Percentiles rank a stretch among this genome's conserved stretches.
These are phyloP conservation scores for Xylariaceae sp. DNA, from an alignment of 2,329 filamentous ascomycete species.

Conservation along the genomic window DNA sequence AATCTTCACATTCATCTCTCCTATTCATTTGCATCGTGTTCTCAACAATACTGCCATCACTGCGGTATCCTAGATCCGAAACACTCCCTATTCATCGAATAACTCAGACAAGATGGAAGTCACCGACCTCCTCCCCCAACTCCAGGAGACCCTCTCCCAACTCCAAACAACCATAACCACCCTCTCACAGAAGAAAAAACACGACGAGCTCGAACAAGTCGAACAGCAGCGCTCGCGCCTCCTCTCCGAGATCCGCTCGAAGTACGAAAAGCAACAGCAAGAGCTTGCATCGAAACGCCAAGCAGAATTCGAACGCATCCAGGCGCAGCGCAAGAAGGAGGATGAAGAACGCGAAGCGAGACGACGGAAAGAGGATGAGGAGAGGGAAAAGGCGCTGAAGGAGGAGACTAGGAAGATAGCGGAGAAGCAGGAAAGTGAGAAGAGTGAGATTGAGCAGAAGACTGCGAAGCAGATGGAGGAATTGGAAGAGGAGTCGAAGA, in stretches of 20 bases:
- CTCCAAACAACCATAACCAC: constrained; percentile 36
- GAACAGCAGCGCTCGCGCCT: constrained; percentile 35
- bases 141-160: constrained; percentile 39
- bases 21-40: too few relatives aligned
- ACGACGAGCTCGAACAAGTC: constrained; percentile 36
- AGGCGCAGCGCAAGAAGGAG: constrained; percentile 35
- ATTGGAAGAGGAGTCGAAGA: constrained; percentile 32
- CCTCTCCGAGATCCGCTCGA: constrained; percentile 30
- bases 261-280: constrained; percentile 32
- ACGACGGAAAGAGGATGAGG: constrained; percentile 36
- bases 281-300: constrained; percentile 29
- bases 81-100: too few relatives aligned
- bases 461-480: constrained; percentile 33
- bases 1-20: too few relatives aligned
- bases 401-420: constrained; percentile 32
- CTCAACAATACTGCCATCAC: too few relatives aligned
- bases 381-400: constrained; percentile 25
- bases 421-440: constrained; percentile 30
- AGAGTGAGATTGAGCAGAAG: constrained; percentile 33
- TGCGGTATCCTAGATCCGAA: too few relatives aligned
- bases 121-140: constrained; percentile 37
- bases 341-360: constrained; percentile 38
- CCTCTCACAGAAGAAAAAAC: constrained; percentile 33
- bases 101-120: constrained; percentile 29
- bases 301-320: constrained; percentile 32